Evolutionary conservation across 208 protist genomes (phyloP).

Genomic region (Balamuthia mandrillaris): DNA sequence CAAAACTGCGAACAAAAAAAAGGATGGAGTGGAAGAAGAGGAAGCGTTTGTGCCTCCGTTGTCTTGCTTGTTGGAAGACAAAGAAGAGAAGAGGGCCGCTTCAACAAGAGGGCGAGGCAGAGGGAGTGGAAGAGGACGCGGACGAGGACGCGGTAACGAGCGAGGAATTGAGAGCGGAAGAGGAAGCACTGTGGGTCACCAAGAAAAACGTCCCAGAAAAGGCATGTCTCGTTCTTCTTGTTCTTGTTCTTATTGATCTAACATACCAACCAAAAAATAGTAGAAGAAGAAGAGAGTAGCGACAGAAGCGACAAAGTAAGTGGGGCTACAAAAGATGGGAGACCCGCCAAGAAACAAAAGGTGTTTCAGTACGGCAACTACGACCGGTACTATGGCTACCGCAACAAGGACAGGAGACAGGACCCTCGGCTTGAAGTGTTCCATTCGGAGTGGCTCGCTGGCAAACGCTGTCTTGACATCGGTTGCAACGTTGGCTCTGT

Average conservation of each 20-base stretch:
- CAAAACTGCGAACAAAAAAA: too few species aligned
- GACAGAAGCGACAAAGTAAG: neutral
- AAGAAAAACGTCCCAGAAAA: neutral
- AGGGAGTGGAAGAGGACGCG: neutral
- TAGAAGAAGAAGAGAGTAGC: neutral
- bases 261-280: neutral
- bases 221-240: neutral
- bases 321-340: neutral
- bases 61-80: neutral
- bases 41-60: too few species aligned
- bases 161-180: neutral
- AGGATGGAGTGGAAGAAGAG: too few species aligned
- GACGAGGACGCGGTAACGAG: neutral
- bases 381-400: constrained; percentile 11
- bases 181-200: neutral
- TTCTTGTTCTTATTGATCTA: neutral
- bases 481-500: constrained; percentile 64
- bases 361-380: constrained; percentile 14
- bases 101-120: neutral
- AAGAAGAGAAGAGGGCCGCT: neutral
- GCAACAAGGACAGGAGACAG: neutral
- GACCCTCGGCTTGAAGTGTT: neutral
- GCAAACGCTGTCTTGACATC: constrained; percentile 52
- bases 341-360: neutral
- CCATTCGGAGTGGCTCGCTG: constrained; percentile 22